Base-by-base conservation (phyloP, 768 basidiomycete species). In the Gymnopilus dilepis region DNA sequence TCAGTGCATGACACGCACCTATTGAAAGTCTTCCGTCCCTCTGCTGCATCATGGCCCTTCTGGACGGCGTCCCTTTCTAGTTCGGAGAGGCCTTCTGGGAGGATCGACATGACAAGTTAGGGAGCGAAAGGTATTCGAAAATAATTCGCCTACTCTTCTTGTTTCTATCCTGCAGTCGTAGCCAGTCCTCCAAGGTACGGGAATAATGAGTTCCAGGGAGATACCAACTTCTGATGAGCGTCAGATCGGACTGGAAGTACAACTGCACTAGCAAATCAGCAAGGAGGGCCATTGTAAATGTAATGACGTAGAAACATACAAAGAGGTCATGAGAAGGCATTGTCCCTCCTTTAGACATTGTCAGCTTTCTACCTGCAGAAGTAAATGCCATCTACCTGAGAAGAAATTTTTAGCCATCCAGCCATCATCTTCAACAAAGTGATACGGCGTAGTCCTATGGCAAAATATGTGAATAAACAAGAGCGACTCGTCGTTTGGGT, bases 371-470 rank as follows among this genome's bases (percentile, higher is more conserved):
- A 11, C 12, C 28, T 8, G 21, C 21, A 31, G 33, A 37, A 9
- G 15, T 9, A 56, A 13, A 54, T 24, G 31, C 13, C 57, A 30
- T 19, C 11, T 30, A 42, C 83, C 87, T 8, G 86, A 85, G 71
- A 90, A 90, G 76, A 91, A 90, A 37, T 83, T 87, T 73, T 87
- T 77, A 5, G 87, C 83, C 89, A 91, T 91, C 89, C 89, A 90
- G 5, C 87, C 87, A 60, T 89, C 88, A 56, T 77, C 80, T 56
- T 87, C 82, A 58, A 85, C 85, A 61, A 90, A 91, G 64, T 90
- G 87, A 67, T 91, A 90, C 6, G 89, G 86, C 0, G 77, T 86
- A 4, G 78, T 80, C 42, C 72, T 71, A 70, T 90, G 88, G 65
- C 88, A 89, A 75, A 91, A 90, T 26, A 90, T 84, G 67, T 91